A percentile compares a stretch with the other conserved stretches of the same genome.
phyloP scores from a whole-genome alignment of 345 rosid genomes.

The Heritiera fomes region DNA sequence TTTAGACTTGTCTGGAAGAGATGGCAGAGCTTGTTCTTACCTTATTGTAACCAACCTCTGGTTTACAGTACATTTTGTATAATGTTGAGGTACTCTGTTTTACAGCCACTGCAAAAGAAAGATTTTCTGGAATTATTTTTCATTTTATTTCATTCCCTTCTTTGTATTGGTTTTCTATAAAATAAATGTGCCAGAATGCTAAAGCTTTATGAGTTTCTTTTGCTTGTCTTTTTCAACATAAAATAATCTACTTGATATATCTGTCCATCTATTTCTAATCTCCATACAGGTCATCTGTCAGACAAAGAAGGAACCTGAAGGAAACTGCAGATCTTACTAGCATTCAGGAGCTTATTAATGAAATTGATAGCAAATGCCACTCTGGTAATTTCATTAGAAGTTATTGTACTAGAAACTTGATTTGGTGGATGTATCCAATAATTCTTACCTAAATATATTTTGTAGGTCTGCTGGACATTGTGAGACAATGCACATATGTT shows the following conservation, averaged over 20 bases:
- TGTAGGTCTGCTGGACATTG: constrained; percentile 75
- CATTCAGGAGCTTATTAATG: constrained; percentile 75
- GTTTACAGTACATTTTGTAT: neutral
- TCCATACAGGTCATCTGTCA: constrained; percentile 63
- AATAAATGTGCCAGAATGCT: neutral
- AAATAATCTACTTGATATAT: constrained; percentile 12
- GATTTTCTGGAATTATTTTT: neutral
- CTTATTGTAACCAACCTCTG: constrained; percentile 2
- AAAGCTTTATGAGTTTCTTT: neutral
- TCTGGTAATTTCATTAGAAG: constrained; percentile 46
- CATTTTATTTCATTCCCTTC: neutral
- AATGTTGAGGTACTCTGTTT: neutral
- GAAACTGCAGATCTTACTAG: constrained; percentile 95
- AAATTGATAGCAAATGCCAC: constrained; percentile 63
- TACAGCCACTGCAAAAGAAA: neutral
- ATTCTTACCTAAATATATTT: constrained; percentile 22
- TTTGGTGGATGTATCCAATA: constrained; percentile 7
- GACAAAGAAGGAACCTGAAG: constrained; percentile 87
- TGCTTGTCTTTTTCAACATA: neutral
- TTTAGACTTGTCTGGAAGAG: neutral
- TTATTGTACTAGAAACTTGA: constrained; percentile 16
- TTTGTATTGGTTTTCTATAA: constrained; percentile 1
- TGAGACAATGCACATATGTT: constrained; percentile 76
- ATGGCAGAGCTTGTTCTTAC: neutral
- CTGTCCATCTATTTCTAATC: neutral